Conservation (phyloP, 2,329 filamentous ascomycete species). For the Colletotrichum chrysophilum region DNA sequence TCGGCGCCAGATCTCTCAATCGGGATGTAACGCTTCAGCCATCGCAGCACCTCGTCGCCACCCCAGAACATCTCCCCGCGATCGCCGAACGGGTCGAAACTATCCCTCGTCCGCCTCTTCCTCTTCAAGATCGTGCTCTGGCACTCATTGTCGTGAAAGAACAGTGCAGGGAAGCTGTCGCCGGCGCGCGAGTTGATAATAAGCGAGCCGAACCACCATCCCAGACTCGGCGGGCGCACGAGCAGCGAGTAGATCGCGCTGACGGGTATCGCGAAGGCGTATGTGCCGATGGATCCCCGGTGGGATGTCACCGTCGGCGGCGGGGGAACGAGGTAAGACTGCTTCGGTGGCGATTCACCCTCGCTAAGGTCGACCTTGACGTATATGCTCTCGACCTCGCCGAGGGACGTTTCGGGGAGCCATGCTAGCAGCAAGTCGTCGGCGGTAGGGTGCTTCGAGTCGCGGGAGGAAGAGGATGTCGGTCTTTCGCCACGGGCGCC, state of each 20-base stretch:
- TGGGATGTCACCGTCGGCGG: conserved; percentile 86
- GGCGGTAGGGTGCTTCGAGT: conserved; percentile 51
- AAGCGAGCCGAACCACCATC: conserved; percentile 98
- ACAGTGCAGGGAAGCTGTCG: conserved; percentile 92
- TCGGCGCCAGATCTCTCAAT: conserved; percentile 87
- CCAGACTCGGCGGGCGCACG: conserved; percentile 88
- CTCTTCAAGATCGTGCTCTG: conserved; percentile 94
- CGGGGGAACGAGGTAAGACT: conserved; percentile 89
- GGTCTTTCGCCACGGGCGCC: conserved; percentile 46
- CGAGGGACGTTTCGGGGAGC: conserved; percentile 88
- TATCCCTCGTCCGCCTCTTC: conserved; percentile 82
- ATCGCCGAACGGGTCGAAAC: conserved; percentile 88
- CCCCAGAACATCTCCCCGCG: conserved; percentile 94
- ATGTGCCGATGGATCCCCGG: conserved; percentile 73
- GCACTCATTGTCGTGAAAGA: conserved; percentile 98
- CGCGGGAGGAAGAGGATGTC: conserved; percentile 45
- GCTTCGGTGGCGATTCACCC: conserved; percentile 78
- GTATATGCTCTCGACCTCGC: conserved; percentile 86
- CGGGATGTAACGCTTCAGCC: conserved; percentile 83
- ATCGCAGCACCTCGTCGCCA: conserved; percentile 91
- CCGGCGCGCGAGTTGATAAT: conserved; percentile 91
- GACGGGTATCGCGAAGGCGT: conserved; percentile 90
- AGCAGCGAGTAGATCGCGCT: conserved; percentile 90
- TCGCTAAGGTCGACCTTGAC: conserved; percentile 94
- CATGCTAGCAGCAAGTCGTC: conserved; percentile 88